Evolutionary conservation across 768 basidiomycete species (phyloP).

Genomic region (Amanita phalloides): DNA sequence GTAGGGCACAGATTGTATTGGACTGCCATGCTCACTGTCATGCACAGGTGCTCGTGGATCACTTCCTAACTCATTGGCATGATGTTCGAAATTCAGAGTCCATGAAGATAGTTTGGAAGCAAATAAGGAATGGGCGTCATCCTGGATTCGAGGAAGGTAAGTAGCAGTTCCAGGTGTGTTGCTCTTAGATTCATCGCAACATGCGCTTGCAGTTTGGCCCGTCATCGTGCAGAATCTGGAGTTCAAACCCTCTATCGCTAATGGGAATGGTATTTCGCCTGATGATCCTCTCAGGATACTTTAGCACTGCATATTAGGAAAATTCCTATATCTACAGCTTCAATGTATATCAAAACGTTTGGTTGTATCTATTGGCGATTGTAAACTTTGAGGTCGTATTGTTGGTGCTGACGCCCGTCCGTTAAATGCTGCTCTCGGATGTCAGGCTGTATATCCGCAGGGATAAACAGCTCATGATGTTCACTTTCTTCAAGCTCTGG

Average conservation of each 20-base stretch:
- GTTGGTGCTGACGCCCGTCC: conserved; percentile 1
- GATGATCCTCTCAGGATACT: conserved; percentile 1
- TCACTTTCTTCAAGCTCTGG: conserved; percentile 37
- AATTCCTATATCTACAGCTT: not conserved
- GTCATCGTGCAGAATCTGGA: conserved; percentile 52
- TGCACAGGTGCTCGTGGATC: conserved; percentile 53
- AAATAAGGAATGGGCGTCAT: conserved; percentile 74
- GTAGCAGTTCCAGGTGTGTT: not conserved
- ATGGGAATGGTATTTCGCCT: conserved; percentile 7
- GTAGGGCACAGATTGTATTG: conserved; percentile 19
- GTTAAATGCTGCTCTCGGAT: conserved; percentile 3
- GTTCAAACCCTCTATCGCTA: conserved; percentile 31
- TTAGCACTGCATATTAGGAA: not conserved
- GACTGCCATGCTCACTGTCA: conserved; percentile 33
- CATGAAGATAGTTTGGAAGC: conserved; percentile 77
- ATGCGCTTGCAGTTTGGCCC: conserved; percentile 44
- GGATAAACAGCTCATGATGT: conserved; percentile 58
- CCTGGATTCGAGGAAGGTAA: conserved; percentile 83
- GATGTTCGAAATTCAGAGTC: conserved; percentile 76
- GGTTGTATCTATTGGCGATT: not conserved
- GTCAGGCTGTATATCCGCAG: conserved; percentile 42
- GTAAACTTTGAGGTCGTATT: not conserved
- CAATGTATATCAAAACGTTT: not conserved
- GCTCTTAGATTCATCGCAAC: not conserved
- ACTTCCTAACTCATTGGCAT: conserved; percentile 73